Base-by-base conservation (phyloP, 2,329 filamentous ascomycete genomes). In the Byssochlamys sp. region DNA sequence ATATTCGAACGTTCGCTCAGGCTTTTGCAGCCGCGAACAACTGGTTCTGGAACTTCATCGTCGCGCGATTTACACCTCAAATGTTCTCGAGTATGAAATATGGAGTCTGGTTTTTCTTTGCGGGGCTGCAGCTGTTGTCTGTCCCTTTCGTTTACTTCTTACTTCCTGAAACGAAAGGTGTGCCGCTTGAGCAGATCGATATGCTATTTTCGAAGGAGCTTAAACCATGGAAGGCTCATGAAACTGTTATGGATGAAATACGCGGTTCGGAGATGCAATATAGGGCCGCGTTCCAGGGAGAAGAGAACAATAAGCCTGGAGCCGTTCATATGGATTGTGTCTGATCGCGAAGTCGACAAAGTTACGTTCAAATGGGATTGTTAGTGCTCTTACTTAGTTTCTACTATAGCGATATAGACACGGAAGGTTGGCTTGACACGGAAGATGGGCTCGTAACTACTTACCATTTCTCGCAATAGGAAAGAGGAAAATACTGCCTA, bases 31-130 rank as follows among this genome's bases (percentile, higher is more conserved):
- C 61, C 56, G 57, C 55, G 3, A 33, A 50, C 48, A 54, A 65
- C 49, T 58, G 58, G 63, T 28, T 64, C 25, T 56, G 63, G 57
- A 57, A 56, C 35, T 59, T 64, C 55, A 52, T 56, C 55, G 54
- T 66, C 60, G 55, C 57, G 31, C 28, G 60, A 33, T 52, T 60
- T 59, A 67, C 66, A 3, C 66, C 66, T 11, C 65, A 69, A 55
- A 69, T 70, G 67, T 68, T 70, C 54, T 57, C 62, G 19, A 53
- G 52, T 3, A 67, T 69, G 65, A 60, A 73, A 12, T 85, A 80
- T 60, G 84, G 82, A 25, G 82, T 85, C 0, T 86, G 84, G 69
- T 80, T 85, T 62, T 84, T 86, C 77, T 87, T 87, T 60, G 83
- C 82, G 2, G 76, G 77, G 0, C 73, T 85, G 53, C 84, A 85